Evolutionary conservation across 768 basidiomycete species (phyloP).

Genomic region (Mycena albidolilacea): DNA sequence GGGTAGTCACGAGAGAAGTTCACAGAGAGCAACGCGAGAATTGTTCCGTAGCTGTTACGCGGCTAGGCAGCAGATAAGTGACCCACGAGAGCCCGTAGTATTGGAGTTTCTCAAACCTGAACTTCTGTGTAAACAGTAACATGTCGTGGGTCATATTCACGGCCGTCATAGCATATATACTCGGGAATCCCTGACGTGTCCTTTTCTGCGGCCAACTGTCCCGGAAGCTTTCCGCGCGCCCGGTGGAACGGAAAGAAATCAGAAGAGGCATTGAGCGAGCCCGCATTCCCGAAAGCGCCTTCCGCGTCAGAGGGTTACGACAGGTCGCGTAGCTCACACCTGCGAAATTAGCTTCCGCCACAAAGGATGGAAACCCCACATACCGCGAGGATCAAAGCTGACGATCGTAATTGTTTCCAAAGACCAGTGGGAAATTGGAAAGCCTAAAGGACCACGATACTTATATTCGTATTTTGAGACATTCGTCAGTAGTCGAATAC

Average conservation of each 20-base stretch:
- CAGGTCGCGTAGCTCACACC: constrained; percentile 22
- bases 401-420: constrained; percentile 22
- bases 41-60: constrained; percentile 44
- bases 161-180: constrained; percentile 49
- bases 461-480: constrained; percentile 24
- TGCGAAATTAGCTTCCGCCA: not conserved
- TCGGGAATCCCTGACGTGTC: constrained; percentile 45
- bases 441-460: constrained; percentile 22
- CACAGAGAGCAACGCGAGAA: constrained; percentile 54
- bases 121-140: constrained; percentile 51
- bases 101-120: constrained; percentile 50
- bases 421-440: constrained; percentile 24
- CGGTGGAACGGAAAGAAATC: constrained; percentile 48
- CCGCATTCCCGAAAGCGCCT: constrained; percentile 32
- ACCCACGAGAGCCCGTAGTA: constrained; percentile 51
- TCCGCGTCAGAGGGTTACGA: constrained; percentile 33
- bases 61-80: not conserved
- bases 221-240: constrained; percentile 51
- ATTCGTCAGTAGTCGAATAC: constrained; percentile 19
- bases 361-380: not conserved
- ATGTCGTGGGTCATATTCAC: constrained; percentile 57
- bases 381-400: constrained; percentile 22
- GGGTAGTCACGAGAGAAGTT: not conserved
- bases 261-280: constrained; percentile 44
- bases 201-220: constrained; percentile 50